Evolutionary conservation across 1,284 basidiomycete species (phyloP).

Genomic region (Mrakiaceae sp.): DNA sequence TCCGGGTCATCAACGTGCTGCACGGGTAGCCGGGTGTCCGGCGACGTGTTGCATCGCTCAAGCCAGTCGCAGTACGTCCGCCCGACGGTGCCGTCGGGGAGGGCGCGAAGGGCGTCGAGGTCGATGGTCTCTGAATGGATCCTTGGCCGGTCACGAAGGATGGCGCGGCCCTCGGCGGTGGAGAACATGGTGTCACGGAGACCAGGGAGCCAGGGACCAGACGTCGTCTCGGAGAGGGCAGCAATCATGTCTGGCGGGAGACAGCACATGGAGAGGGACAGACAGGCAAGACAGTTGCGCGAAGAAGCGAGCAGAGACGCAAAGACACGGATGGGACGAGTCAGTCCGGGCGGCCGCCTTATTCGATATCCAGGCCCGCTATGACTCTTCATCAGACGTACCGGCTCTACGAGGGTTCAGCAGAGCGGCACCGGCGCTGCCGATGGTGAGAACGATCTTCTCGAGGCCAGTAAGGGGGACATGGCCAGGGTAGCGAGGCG

Average conservation of each 20-base stretch:
- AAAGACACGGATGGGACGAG: neutral
- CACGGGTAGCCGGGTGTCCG: slow-evolving; percentile 85
- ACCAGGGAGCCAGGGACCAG: slow-evolving; percentile 64
- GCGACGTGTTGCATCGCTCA: slow-evolving; percentile 77
- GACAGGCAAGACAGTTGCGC: neutral
- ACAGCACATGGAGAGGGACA: neutral
- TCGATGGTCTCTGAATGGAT: slow-evolving; percentile 69
- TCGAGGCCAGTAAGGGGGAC: slow-evolving; percentile 70
- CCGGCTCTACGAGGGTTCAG: slow-evolving; percentile 74
- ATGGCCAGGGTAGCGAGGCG: slow-evolving; percentile 50
- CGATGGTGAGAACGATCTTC: slow-evolving; percentile 71
- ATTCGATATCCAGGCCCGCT: neutral
- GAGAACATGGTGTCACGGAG: slow-evolving; percentile 70
- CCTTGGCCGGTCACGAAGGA: slow-evolving; percentile 71
- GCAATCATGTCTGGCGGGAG: slow-evolving; percentile 73
- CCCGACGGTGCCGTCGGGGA: slow-evolving; percentile 76
- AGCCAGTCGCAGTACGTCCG: slow-evolving; percentile 85
- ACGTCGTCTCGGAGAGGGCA: slow-evolving; percentile 79
- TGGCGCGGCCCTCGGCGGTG: slow-evolving; percentile 65
- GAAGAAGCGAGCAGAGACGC: no score
- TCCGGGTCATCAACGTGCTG: slow-evolving; percentile 88
- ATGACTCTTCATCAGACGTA: slow-evolving; percentile 34
- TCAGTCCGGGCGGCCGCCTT: neutral
- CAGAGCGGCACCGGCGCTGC: slow-evolving; percentile 74
- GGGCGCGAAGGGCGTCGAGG: slow-evolving; percentile 50